These are phyloP conservation scores for Eruca vesicaria DNA, from an alignment of 441 rosid genomes.

Conservation along the genomic window DNA sequence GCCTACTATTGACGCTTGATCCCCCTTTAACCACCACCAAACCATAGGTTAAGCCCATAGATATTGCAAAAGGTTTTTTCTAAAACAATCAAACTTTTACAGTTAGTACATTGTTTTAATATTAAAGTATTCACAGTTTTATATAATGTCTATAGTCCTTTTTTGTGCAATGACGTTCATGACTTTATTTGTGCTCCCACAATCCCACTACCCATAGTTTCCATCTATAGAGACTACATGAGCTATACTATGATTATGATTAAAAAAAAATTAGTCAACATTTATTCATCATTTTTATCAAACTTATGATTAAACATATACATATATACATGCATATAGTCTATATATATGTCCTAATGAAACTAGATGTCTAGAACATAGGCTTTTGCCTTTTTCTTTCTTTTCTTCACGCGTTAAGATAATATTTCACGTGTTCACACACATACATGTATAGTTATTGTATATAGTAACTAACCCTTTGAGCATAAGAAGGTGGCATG, in stretches of 20 bases:
- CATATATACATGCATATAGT: background rate
- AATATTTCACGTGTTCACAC: slow-evolving; percentile 19
- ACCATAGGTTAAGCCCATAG: slow-evolving; percentile 28
- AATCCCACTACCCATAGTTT: slow-evolving; percentile 19
- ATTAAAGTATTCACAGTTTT: slow-evolving; percentile 9
- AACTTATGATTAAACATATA: background rate
- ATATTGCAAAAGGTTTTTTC: slow-evolving; percentile 12
- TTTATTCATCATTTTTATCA: background rate
- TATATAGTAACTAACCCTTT: slow-evolving; percentile 49
- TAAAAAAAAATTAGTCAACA: background rate
- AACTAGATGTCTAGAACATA: slow-evolving; percentile 27
- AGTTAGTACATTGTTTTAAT: background rate
- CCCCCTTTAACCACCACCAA: slow-evolving; percentile 48
- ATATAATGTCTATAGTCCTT: slow-evolving; percentile 13
- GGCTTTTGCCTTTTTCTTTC: slow-evolving; percentile 12
- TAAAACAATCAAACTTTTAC: slow-evolving; percentile 18
- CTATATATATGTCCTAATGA: slow-evolving; percentile 15
- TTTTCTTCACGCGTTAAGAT: slow-evolving; percentile 14
- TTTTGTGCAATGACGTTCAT: slow-evolving; percentile 19
- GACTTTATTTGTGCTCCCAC: slow-evolving; percentile 23
- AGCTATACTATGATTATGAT: background rate
- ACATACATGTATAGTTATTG: background rate
- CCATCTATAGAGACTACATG: background rate
- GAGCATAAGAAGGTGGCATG: slow-evolving; percentile 70
- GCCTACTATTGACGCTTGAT: slow-evolving; percentile 71